Percentiles rank a stretch among this genome's conserved stretches.
Evolutionary conservation across 2,329 filamentous ascomycete species (phyloP).

Genomic region (Stagonosporopsis chrysanthemi): DNA sequence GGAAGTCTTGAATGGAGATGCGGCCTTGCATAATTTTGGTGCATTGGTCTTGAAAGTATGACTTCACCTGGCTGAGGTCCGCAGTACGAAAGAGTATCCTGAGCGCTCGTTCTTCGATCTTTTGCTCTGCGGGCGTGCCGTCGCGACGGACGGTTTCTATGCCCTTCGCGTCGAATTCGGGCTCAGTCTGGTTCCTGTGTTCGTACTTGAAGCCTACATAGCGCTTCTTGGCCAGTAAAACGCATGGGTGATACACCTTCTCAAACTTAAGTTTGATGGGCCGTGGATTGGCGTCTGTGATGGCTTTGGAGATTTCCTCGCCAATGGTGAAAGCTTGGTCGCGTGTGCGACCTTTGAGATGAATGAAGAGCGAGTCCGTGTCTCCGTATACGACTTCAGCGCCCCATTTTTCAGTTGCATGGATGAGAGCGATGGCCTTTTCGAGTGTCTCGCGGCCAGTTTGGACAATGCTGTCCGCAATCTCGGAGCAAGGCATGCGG

Average conservation of each 20-base stretch:
- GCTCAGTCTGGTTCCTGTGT: constrained; percentile 72
- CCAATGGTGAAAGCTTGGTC: constrained; percentile 93
- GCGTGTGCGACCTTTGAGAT: constrained; percentile 84
- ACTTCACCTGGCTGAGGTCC: constrained; percentile 87
- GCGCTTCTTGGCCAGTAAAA: constrained; percentile 93
- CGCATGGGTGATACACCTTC: constrained; percentile 96
- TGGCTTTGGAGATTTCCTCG: constrained; percentile 84
- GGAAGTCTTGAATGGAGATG: constrained; percentile 93
- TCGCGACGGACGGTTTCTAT: constrained; percentile 97
- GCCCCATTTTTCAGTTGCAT: constrained; percentile 84
- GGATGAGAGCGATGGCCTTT: constrained; percentile 89
- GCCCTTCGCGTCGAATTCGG: constrained; percentile 96
- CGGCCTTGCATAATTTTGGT: constrained; percentile 88
- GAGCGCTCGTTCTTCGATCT: constrained; percentile 91
- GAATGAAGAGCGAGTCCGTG: constrained; percentile 92
- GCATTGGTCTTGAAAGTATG: constrained; percentile 89
- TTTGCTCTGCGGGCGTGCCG: constrained; percentile 93
- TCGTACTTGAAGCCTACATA: constrained; percentile 99
- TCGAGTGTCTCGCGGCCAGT: constrained; percentile 94
- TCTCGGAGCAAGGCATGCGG: constrained; percentile 96
- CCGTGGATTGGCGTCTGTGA: constrained; percentile 88
- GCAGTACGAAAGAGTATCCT: constrained; percentile 88
- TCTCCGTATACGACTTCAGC: constrained; percentile 98
- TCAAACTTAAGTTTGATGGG: constrained; percentile 98
- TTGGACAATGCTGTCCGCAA: constrained; percentile 97